Evolutionary conservation across 148 eudicot genomes (phyloP).

Genomic region (Persicaria tinctoria): DNA sequence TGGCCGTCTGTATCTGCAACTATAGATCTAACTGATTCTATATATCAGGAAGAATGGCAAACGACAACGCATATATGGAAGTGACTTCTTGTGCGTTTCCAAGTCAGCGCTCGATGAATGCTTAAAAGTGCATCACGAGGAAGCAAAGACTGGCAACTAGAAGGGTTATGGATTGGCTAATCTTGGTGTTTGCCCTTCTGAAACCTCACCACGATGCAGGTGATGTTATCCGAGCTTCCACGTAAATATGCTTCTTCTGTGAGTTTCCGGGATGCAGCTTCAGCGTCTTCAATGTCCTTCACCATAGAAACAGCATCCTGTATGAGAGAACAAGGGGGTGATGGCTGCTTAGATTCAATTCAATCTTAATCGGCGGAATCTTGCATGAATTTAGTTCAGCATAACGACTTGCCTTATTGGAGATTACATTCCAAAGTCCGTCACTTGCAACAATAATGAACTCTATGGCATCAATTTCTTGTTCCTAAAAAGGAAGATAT

Average conservation of each 20-base stretch:
- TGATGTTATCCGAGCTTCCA: conserved; percentile 82
- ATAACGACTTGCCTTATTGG: conserved; percentile 43
- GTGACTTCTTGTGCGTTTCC: neutral
- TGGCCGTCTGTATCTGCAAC: conserved; percentile 5
- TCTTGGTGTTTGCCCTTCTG: neutral
- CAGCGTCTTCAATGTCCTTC: conserved; percentile 50
- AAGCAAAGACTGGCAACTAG: neutral
- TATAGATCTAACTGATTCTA: neutral
- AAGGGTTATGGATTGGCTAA: neutral
- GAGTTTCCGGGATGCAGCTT: conserved; percentile 62
- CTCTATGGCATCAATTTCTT: conserved; percentile 63
- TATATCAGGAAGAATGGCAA: neutral
- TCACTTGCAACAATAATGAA: conserved; percentile 84
- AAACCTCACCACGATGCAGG: conserved; percentile 67
- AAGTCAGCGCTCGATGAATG: neutral
- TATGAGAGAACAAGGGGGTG: neutral
- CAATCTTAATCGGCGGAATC: neutral
- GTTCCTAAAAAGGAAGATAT: conserved; percentile 34
- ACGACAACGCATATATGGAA: neutral
- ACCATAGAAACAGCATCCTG: conserved; percentile 76
- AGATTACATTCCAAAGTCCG: conserved; percentile 79
- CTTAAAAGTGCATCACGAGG: conserved; percentile 8
- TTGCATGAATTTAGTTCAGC: neutral
- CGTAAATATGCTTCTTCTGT: conserved; percentile 53
- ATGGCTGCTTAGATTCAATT: neutral